Conservation (phyloP, 1,284 basidiomycete genomes). For the Moesziomyces globuligerus region DNA sequence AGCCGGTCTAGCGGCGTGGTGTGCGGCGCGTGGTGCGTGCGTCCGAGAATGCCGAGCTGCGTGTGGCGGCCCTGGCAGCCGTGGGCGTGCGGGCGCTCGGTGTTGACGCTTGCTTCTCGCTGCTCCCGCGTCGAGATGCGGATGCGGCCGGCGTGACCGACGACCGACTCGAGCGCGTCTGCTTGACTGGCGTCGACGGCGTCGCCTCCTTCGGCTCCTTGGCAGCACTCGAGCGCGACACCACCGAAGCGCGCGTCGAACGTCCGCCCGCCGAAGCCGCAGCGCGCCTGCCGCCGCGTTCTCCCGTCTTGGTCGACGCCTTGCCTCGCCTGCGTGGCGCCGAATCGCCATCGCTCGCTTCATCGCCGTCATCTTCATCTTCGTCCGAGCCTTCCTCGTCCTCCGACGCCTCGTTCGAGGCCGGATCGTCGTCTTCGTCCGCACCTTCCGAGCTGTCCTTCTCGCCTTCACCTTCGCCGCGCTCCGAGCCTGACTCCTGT, state of each 20-base stretch:
- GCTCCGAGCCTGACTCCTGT: constrained; percentile 24
- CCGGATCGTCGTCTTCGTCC: constrained; percentile 5
- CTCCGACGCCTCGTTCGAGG: constrained; percentile 2
- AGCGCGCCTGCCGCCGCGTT: constrained; percentile 11
- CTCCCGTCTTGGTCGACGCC: constrained; percentile 8
- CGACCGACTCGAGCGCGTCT: constrained; percentile 27
- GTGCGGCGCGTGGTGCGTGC: constrained; percentile 34
- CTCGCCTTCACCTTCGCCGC: constrained; percentile 10
- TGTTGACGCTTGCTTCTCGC: constrained; percentile 29
- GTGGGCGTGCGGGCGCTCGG: constrained; percentile 26
- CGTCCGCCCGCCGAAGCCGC: constrained; percentile 7
- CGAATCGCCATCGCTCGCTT: constrained; percentile 21
- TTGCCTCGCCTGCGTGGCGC: constrained; percentile 9
- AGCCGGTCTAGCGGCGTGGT: constrained; percentile 25
- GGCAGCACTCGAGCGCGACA: constrained; percentile 39
- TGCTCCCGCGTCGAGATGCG: constrained; percentile 25
- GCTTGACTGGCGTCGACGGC: constrained; percentile 30
- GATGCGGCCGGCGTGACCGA: constrained; percentile 22
- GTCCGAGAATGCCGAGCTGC: constrained; percentile 32
- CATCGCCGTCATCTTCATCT: constrained; percentile 25
- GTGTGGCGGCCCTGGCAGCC: constrained; percentile 25
- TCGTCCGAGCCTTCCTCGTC: constrained; percentile 32
- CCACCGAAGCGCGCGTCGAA: constrained; percentile 32
- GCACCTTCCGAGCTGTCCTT: constrained; percentile 16
- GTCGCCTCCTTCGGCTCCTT: constrained; percentile 22